Base-by-base conservation (phyloP, 345 rosid species). In the Abelmoschus esculentus region DNA sequence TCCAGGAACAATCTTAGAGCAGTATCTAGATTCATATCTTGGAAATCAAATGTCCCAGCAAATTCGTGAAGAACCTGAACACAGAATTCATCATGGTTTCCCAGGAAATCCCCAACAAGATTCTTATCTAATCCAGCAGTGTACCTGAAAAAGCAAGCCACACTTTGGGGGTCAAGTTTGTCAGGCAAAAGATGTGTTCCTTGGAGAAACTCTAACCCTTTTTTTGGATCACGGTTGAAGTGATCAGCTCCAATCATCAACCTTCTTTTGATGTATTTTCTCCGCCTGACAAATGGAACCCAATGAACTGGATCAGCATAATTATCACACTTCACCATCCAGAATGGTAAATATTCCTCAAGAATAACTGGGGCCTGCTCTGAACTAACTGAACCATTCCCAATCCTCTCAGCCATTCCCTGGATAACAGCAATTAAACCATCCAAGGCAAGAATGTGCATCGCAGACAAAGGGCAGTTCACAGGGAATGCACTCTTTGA, bases 201-300 rank as follows among this genome's bases (percentile, higher is more conserved):
- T 83, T 95, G 99, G 46, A 95, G 99, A 81, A 88, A 92, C 79
- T 95, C 98, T 73, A 95, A 76, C 74, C 99, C 99, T 77, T 95
- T 95, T 89, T 95, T 91, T 3, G 99, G 98, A 70, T 95, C 98
- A 76, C 99, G 93, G 79, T 95, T 95, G 71, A 95, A 95, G 79
- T 95, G 99, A 86, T 95, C 98, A 72, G 98, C 99, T 72, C 99
- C 99, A 76, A 95, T 90, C 98, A 91, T 95, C 75, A 95, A 83
- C 78, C 97, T 87, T 81, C 98, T 91, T 83, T 95, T 95, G 66
- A 92, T 91, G 76, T 89, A 90, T 82, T 92, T 95, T 77, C 90
- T 90, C 77, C 90, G 80, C 3, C 96, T 90, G 71, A 87, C 96
- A 81, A 95, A 91, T 57, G 92, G 87, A 72, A 95, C 97, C 99